phyloP scores from a whole-genome alignment of 371 early-diverging fungal species.

The Gilbertella persicaria region DNA sequence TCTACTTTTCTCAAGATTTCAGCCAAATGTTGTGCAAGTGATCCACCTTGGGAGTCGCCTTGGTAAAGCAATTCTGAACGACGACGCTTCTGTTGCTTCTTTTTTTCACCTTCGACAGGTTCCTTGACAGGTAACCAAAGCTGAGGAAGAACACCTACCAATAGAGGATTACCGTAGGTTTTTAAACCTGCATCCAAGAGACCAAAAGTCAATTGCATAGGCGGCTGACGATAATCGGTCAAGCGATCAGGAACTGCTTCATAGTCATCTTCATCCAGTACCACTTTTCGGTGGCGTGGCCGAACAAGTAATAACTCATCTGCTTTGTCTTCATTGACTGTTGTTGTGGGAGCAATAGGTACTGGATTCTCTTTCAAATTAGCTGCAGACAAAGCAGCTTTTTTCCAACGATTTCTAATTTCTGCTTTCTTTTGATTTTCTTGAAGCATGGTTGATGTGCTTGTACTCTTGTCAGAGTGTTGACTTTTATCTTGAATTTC shows the following conservation, averaged over 20 bases:
- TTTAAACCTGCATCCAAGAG: constrained; percentile 72
- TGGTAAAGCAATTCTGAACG: not conserved
- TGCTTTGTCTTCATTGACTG: not conserved
- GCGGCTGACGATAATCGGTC: constrained; percentile 71
- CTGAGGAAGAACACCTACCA: constrained; percentile 70
- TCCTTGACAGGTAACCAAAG: constrained; percentile 70
- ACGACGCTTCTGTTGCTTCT: not conserved
- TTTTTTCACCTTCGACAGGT: constrained; percentile 17
- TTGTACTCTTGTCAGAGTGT: not conserved
- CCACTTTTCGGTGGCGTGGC: constrained; percentile 19
- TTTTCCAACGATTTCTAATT: constrained; percentile 27
- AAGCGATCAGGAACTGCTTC: constrained; percentile 55
- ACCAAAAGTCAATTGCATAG: constrained; percentile 72
- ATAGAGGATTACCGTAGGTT: constrained; percentile 66
- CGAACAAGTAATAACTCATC: constrained; percentile 1
- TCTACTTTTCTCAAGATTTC: constrained; percentile 33
- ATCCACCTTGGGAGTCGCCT: constrained; percentile 2
- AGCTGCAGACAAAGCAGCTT: constrained; percentile 23
- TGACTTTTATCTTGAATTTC: not conserved
- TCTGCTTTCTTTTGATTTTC: not conserved
- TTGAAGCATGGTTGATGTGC: not conserved
- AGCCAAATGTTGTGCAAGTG: constrained; percentile 28
- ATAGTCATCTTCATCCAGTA: constrained; percentile 70
- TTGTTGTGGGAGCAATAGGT: not conserved
- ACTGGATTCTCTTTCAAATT: constrained; percentile 4